These are phyloP conservation scores for Capsicum chinense DNA, from an alignment of 257 asterid genomes.

Conservation along the genomic window DNA sequence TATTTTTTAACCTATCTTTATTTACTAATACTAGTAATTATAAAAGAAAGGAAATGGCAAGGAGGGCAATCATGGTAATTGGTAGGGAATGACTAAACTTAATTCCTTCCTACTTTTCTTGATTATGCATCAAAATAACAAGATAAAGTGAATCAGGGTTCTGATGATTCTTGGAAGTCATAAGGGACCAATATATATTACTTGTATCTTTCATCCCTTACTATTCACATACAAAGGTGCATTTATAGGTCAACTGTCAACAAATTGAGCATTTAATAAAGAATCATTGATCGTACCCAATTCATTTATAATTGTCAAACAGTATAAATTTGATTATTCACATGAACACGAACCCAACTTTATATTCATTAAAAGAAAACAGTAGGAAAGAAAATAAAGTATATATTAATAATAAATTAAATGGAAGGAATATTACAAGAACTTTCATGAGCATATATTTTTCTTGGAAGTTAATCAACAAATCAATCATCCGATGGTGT, in stretches of 20 bases:
- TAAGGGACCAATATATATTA: constrained; percentile 16
- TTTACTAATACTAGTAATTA: too few relatives aligned
- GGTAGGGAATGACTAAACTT: not conserved
- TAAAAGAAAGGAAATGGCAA: constrained; percentile 10
- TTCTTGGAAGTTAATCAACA: constrained; percentile 34
- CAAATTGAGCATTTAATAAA: not conserved
- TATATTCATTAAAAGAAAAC: not conserved
- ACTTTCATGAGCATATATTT: constrained; percentile 33
- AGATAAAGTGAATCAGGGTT: constrained; percentile 11
- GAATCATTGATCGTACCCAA: not conserved
- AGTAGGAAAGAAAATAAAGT: constrained; percentile 9
- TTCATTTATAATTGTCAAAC: not conserved
- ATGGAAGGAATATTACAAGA: not conserved
- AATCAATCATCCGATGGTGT: constrained; percentile 33
- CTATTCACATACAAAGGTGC: not conserved
- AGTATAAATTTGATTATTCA: constrained; percentile 12
- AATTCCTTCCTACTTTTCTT: not conserved
- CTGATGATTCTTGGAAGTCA: not conserved
- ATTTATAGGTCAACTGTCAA: not conserved
- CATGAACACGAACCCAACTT: constrained; percentile 10
- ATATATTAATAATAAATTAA: not conserved
- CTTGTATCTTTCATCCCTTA: not conserved
- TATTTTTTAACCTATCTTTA: too few relatives aligned
- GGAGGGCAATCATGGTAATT: not conserved
- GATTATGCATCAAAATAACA: constrained; percentile 3